A percentile compares a stretch with the other conserved stretches of the same genome.
Evolutionary conservation across 2,329 filamentous ascomycete genomes (phyloP).

Genomic region (Colletotrichum melonis): DNA sequence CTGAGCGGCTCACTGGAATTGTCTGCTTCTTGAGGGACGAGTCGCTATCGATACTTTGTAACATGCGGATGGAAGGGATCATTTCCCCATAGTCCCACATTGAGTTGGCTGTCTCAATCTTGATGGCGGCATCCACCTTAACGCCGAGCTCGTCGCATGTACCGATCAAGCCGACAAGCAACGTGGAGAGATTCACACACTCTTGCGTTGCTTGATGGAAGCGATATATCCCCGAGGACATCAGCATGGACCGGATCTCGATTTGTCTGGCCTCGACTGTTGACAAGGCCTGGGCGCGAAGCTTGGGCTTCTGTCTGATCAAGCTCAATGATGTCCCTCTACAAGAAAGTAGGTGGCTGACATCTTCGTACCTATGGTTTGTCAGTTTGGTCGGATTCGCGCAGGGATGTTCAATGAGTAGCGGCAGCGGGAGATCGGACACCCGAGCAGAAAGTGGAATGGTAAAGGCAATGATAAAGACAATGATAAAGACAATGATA

Average conservation of each 20-base stretch:
- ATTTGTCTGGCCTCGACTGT: conserved; percentile 73
- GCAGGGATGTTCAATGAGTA: no score
- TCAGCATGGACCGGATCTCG: conserved; percentile 81
- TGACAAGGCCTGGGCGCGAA: conserved; percentile 72
- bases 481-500: no score
- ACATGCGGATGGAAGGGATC: conserved; percentile 87
- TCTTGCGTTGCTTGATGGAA: conserved; percentile 87
- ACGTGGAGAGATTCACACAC: conserved; percentile 85
- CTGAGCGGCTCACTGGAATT: conserved; percentile 78
- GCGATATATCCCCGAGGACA: conserved; percentile 80
- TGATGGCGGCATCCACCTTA: conserved; percentile 79
- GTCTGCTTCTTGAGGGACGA: conserved; percentile 74
- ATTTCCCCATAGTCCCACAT: conserved; percentile 96
- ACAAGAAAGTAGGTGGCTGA: conserved; percentile 83
- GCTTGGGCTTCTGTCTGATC: conserved; percentile 74
- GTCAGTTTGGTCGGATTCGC: background rate
- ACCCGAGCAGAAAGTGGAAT: background rate
- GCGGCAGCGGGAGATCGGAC: background rate
- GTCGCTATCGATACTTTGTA: conserved; percentile 77
- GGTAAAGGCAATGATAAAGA: background rate
- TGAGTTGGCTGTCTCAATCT: conserved; percentile 87
- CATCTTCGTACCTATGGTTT: conserved; percentile 73
- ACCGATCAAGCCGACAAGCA: conserved; percentile 80
- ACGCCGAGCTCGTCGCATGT: conserved; percentile 78
- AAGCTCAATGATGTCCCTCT: conserved; percentile 86